Base-by-base conservation (phyloP, 495 filamentous ascomycete species). In the Aspergillus ellipticus region DNA sequence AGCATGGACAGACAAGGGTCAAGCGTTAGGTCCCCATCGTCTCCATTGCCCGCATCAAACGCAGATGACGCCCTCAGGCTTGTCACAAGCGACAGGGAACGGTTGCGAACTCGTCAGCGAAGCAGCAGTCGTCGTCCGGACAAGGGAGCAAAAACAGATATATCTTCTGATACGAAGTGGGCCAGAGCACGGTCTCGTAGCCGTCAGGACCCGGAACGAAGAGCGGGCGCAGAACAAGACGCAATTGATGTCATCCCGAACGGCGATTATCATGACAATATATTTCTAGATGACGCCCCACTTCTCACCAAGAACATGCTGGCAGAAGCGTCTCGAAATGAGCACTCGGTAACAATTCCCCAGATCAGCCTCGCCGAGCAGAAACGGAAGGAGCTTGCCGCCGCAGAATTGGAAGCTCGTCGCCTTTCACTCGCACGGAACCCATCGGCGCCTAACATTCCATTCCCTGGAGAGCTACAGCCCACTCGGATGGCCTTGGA, bases 361-460 rank as follows among this genome's bases (percentile, higher is more conserved):
- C 66, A 66, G 8, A 58, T 69, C 24, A 69, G 64, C 22, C 42
- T 73, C 6, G 64, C 68, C 0, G 74, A 77, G 47, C 66, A 63
- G 56, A 73, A 59, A 42, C 86, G 86, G 71, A 90, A 87, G 71
- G 89, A 92, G 60, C 72, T 87, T 22, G 91, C 91, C 13, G 89
- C 89, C 7, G 86, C 87, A 51, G 91, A 96, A 71, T 80, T 96
- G 21, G 91, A 96, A 73, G 88, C 92, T 55, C 83, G 91, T 17
- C 83, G 91, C 43, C 81, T 89, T 58, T 96, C 91, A 20, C 82
- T 96, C 13, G 88, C 89, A 2, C 78, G 86, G 10, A 82, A 90
- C 57, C 87, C 89, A 16, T 89, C 87, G 17, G 90, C 85, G 4
- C 89, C 90, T 0, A 78, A 84, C 5, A 94, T 96, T 62, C 84